phyloP scores from a whole-genome alignment of 2,329 filamentous ascomycete species.

The Aspergillus bombycis region DNA sequence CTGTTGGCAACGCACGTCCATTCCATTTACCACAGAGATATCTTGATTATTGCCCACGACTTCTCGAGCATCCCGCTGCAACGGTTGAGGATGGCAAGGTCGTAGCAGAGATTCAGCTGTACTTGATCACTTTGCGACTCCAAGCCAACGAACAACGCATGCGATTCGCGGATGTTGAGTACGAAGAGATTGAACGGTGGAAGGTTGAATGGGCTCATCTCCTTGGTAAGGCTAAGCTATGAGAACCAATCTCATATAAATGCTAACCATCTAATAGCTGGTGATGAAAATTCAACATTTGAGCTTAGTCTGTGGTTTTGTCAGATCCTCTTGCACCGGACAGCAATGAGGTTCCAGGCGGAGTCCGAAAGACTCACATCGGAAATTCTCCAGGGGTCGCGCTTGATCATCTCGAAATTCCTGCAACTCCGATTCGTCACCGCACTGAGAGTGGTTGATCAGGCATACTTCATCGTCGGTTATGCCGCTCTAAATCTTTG shows the following conservation, averaged over 20 bases:
- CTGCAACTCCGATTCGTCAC: slow-evolving; percentile 32
- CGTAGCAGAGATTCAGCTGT: slow-evolving; percentile 38
- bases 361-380: slow-evolving; percentile 30
- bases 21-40: slow-evolving; percentile 34
- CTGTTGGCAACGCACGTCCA: slow-evolving; percentile 35
- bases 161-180: slow-evolving; percentile 30
- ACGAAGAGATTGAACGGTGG: slow-evolving; percentile 39
- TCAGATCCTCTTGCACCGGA: slow-evolving; percentile 39
- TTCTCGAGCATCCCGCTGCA: slow-evolving; percentile 34
- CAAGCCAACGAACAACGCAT: slow-evolving; percentile 31
- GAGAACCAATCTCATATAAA: neutral
- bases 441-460: slow-evolving; percentile 33
- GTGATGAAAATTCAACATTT: slow-evolving; percentile 33
- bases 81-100: slow-evolving; percentile 35
- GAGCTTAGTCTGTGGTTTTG: slow-evolving; percentile 41
- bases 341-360: slow-evolving; percentile 30
- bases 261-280: slow-evolving; percentile 22
- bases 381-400: slow-evolving; percentile 34
- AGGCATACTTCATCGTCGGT: slow-evolving; percentile 38
- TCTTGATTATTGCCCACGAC: slow-evolving; percentile 34
- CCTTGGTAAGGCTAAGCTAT: slow-evolving; percentile 24
- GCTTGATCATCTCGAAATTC: slow-evolving; percentile 35
- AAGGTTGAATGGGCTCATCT: slow-evolving; percentile 40
- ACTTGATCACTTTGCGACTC: slow-evolving; percentile 32
- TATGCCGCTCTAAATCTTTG: slow-evolving; percentile 41